These are phyloP conservation scores for Penicillium sp. DNA, from an alignment of 2,329 filamentous ascomycete genomes.

Conservation along the genomic window DNA sequence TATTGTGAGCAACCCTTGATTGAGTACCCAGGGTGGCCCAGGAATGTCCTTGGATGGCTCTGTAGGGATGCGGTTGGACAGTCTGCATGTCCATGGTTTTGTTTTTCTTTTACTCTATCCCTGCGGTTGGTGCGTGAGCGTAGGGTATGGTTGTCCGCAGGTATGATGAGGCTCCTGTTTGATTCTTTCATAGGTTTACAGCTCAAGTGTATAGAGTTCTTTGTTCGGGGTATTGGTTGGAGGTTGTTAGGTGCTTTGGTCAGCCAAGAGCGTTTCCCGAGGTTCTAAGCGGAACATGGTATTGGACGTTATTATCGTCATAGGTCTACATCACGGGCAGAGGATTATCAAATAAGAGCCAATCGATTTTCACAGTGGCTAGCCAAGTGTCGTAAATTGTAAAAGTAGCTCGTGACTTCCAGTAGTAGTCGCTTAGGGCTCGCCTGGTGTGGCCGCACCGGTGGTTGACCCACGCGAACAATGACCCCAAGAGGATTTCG, in stretches of 20 bases:
- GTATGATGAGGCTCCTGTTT: neutral
- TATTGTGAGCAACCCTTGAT: slow-evolving; percentile 13
- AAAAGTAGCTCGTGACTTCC: neutral
- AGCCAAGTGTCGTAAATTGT: too few species aligned
- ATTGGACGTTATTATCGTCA: slow-evolving; percentile 9
- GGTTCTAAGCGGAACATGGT: neutral
- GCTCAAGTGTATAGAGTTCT: neutral
- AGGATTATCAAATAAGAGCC: slow-evolving; percentile 4
- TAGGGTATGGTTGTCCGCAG: slow-evolving; percentile 13
- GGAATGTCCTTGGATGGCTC: slow-evolving; percentile 22
- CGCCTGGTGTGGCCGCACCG: slow-evolving; percentile 14
- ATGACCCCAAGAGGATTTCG: neutral
- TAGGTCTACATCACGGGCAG: neutral
- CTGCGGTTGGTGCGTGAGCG: slow-evolving; percentile 28
- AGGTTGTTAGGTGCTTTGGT: neutral
- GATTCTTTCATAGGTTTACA: neutral
- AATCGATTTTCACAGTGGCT: slow-evolving; percentile 8
- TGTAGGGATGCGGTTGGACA: slow-evolving; percentile 21
- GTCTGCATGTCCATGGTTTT: neutral
- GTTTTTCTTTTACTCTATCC: slow-evolving; percentile 20
- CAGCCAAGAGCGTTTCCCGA: slow-evolving; percentile 1
- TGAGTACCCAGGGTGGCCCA: slow-evolving; percentile 10
- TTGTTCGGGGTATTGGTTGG: neutral
- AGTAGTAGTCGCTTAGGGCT: slow-evolving; percentile 16
- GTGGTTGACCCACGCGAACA: slow-evolving; percentile 4